A percentile compares a stretch with the other conserved stretches of the same genome.
These are phyloP conservation scores for Microcyclospora tardicrescens DNA, from an alignment of 2,329 filamentous ascomycete species.

Conservation along the genomic window DNA sequence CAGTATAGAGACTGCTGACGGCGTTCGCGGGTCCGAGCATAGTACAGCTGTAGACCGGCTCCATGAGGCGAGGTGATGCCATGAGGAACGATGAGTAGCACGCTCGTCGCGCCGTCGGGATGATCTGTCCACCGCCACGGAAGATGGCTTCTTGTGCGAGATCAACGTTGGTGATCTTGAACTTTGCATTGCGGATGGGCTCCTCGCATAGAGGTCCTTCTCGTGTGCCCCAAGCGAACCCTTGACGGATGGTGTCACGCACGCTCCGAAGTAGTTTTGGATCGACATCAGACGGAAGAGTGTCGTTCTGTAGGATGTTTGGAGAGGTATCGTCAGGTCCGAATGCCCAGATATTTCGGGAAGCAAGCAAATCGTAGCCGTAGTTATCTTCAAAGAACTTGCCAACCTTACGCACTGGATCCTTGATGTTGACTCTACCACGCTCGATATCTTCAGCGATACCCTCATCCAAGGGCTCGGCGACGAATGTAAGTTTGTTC, in stretches of 20 bases:
- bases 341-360: slow-evolving; percentile 95
- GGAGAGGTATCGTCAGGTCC: slow-evolving; percentile 89
- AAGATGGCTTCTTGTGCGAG: slow-evolving; percentile 86
- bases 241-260: slow-evolving; percentile 84
- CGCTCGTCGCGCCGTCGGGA: slow-evolving; percentile 81
- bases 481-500: slow-evolving; percentile 98
- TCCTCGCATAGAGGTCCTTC: slow-evolving; percentile 97
- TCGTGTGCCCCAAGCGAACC: slow-evolving; percentile 89
- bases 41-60: slow-evolving; percentile 82
- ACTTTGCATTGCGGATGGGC: slow-evolving; percentile 95
- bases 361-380: slow-evolving; percentile 89
- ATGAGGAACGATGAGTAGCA: slow-evolving; percentile 96
- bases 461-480: slow-evolving; percentile 86
- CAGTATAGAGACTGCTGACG: slow-evolving; percentile 80
- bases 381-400: slow-evolving; percentile 97
- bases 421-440: slow-evolving; percentile 79
- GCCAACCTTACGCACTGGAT: slow-evolving; percentile 82
- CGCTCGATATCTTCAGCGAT: slow-evolving; percentile 91
- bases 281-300: slow-evolving; percentile 84
- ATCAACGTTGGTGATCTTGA: slow-evolving; percentile 83
- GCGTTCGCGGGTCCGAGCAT: slow-evolving; percentile 89
- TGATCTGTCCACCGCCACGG: slow-evolving; percentile 91
- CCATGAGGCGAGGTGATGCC: slow-evolving; percentile 92
- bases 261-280: slow-evolving; percentile 79
- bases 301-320: slow-evolving; percentile 95